Evolutionary conservation across 345 rosid genomes (phyloP), one percentile per base, ranked within the genome.

Genomic region (Citrus sinensis): DNA sequence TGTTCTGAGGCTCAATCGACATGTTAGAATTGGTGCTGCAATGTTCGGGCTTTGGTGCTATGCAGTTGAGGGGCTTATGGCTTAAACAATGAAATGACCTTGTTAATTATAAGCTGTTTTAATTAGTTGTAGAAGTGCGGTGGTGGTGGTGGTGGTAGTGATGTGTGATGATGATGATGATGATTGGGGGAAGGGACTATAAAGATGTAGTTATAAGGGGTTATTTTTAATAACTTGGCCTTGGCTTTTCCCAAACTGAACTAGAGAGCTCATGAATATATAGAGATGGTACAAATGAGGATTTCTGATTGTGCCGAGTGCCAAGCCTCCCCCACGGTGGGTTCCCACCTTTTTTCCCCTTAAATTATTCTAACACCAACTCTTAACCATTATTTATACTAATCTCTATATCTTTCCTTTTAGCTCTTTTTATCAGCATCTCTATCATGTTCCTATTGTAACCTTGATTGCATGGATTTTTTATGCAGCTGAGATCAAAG

Each of bases 21-120:
- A 54, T 54, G 20, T 54, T 19, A 17, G 58, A 54, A 75, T 78
- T 78, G 78, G 82, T 70, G 75, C 81, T 75, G 81, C 84, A 32
- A 80, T 80, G 73, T 78, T 85, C 90, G 51, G 89, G 92, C 72
- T 89, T 90, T 78, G 92, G 87, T 54, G 87, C 91, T 85, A 84
- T 75, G 71, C 85, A 85, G 80, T 84, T 85, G 78, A 78, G 83
- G 39, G 87, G 84, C 34, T 87, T 82, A 91, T 86, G 88, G 89
- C 78, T 80, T 56, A 70, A 30, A 46, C 4, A 29, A 54, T 68
- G 46, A 75, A 74, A 46, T 55, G 83, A 69, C 14, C 6, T 58
- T 30, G 72, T 25, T 80, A 58, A 4, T 37, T 73, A 42, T 3
- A 46, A 13, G 17, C 17, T 13, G 51, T 46, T 11, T 46, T 46